A percentile compares a stretch with the other conserved stretches of the same genome.
phyloP scores from a whole-genome alignment of 208 protist genomes.

The Trypanosoma cruzi region DNA sequence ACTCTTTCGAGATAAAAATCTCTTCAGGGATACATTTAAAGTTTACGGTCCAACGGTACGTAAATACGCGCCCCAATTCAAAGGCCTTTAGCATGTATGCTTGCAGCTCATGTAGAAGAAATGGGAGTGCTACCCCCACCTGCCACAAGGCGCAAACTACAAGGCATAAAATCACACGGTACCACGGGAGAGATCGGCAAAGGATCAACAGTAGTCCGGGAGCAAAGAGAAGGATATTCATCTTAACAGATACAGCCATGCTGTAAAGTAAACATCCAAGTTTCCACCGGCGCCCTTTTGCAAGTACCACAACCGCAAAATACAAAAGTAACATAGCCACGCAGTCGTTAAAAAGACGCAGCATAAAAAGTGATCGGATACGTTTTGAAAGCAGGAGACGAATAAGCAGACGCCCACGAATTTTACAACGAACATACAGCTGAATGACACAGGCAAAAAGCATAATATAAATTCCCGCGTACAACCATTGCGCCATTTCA shows the following conservation, averaged over 20 bases:
- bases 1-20: slow-evolving; percentile 44
- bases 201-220: slow-evolving; percentile 87
- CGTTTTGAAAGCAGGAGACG: slow-evolving; percentile 68
- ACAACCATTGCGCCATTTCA: slow-evolving; percentile 72
- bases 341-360: slow-evolving; percentile 92
- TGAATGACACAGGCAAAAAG: slow-evolving; percentile 45
- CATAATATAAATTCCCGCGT: slow-evolving; percentile 67
- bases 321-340: slow-evolving; percentile 86
- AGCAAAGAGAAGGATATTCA: slow-evolving; percentile 95
- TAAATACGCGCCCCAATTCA: slow-evolving; percentile 74
- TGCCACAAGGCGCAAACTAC: slow-evolving; percentile 57
- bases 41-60: slow-evolving; percentile 74
- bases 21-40: slow-evolving; percentile 72
- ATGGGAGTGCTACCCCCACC: slow-evolving; percentile 57
- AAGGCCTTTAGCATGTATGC: slow-evolving; percentile 64
- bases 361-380: slow-evolving; percentile 85
- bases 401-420: slow-evolving; percentile 40
- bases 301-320: slow-evolving; percentile 49
- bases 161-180: slow-evolving; percentile 65
- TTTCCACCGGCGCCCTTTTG: slow-evolving; percentile 46
- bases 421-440: slow-evolving; percentile 43
- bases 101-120: slow-evolving; percentile 50
- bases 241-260: slow-evolving; percentile 95
- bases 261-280: slow-evolving; percentile 71
- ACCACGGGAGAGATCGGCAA: slow-evolving; percentile 45